Evolutionary conservation across 2,329 filamentous ascomycete genomes (phyloP), one percentile per base, ranked within the genome.

Genomic region (Elsinoe perseae): DNA sequence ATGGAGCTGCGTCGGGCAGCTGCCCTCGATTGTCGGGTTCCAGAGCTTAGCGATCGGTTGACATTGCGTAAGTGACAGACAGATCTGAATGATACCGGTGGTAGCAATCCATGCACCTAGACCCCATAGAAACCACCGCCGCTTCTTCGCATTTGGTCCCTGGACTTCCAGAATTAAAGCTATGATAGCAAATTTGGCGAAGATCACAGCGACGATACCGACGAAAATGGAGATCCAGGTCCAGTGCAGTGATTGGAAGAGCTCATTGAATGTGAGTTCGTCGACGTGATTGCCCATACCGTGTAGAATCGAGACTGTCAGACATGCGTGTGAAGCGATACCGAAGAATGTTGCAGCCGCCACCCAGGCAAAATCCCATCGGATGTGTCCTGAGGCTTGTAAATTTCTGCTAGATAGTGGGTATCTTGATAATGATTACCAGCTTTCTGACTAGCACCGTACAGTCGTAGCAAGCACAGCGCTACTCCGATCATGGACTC

Each of bases 321-420:
- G 28, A 38, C 25, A 32, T 4, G 38, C 38, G 23, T 40, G 34
- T 12, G 53, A 55, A 32, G 27, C 53, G 18, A 55, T 43, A 16
- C 36, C 53, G 25, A 46, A 44, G 16, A 55, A 18, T 9, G 36
- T 44, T 5, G 53, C 34, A 10, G 32, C 27, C 14, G 40, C 53
- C 2, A 55, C 38, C 53, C 53, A 55, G 27, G 30, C 9, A 14
- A 55, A 55, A 18, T 55, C 53, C 38, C 36, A 43, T 55, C 53
- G 36, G 12, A 50, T 50, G 10, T 50, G 46, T 10, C 46, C 46
- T 42, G 16, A 7, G 1, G n/a, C 2, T 4, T 38, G 34, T 38
- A 8, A 38, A 16, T 16, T n/a, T 38, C 4, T n/a, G n/a, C n/a
- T n/a, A n/a, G n/a, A n/a, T n/a, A n/a, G n/a, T n/a, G n/a, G n/a